Evolutionary conservation across 2,329 filamentous ascomycete species (phyloP).

Genomic region (Rasamsonia emersonii): DNA sequence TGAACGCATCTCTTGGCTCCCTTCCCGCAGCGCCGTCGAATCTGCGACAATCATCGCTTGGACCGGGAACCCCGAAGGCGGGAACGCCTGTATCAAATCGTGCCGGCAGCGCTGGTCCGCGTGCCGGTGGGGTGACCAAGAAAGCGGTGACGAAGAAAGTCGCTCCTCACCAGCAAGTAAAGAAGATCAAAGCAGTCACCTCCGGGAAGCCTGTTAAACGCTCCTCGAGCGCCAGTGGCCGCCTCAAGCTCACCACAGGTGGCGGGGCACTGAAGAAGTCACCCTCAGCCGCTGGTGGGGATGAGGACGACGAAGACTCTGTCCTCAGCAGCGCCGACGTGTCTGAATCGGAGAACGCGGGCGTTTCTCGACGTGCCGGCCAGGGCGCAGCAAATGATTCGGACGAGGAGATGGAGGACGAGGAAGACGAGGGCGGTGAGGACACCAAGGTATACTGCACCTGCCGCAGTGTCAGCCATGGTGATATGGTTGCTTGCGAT

Average conservation of each 20-base stretch:
- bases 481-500: slow-evolving; percentile 61
- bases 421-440: slow-evolving; percentile 44
- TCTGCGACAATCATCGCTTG: slow-evolving; percentile 53
- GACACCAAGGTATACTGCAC: slow-evolving; percentile 58
- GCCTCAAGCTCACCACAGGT: slow-evolving; percentile 21
- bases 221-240: slow-evolving; percentile 32
- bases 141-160: slow-evolving; percentile 45
- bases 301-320: slow-evolving; percentile 46
- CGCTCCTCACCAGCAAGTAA: slow-evolving; percentile 45
- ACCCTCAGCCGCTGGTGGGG: slow-evolving; percentile 28
- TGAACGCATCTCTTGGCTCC: slow-evolving; percentile 44
- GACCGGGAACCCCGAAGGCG: slow-evolving; percentile 55
- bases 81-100: slow-evolving; percentile 45
- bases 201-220: slow-evolving; percentile 33
- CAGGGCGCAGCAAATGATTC: slow-evolving; percentile 14
- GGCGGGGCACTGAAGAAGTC: slow-evolving; percentile 30
- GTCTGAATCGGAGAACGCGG: slow-evolving; percentile 38
- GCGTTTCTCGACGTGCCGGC: slow-evolving; percentile 15
- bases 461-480: slow-evolving; percentile 56
- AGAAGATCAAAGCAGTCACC: slow-evolving; percentile 28
- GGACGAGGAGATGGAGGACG: slow-evolving; percentile 38
- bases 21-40: slow-evolving; percentile 47
- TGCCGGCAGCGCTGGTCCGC: slow-evolving; percentile 52
- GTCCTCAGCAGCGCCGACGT: slow-evolving; percentile 43
- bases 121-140: slow-evolving; percentile 30